Base-by-base conservation (phyloP, 73 alveolate genomes). In the Paramecium sonneborni region DNA sequence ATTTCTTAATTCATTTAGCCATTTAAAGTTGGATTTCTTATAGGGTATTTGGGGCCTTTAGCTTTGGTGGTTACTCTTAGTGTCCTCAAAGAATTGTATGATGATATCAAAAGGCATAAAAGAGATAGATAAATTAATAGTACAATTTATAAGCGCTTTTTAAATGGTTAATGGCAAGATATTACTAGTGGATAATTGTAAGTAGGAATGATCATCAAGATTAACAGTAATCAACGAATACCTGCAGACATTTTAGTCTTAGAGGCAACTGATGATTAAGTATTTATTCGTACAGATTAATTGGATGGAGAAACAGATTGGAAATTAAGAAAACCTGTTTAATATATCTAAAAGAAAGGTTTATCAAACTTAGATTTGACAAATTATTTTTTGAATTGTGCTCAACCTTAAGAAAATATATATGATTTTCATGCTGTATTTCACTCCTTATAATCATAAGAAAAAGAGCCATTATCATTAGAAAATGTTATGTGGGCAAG, bases 301-400 rank as follows among this genome's bases (percentile, higher is more conserved):
- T 93, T 98, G 44, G 99, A 98, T 95, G 99, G 99, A 10, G 99
- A 98, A 91, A 98, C 99, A 2, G 99, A 98, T 87, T 98, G 99
- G 99, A 98, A 98, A 91, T 92, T 96, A 20, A 85, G 99, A 23
- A 97, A 96, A 32, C 93, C 87, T 56, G 56, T 67, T 35, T 21
- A 58, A 88, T 69, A 9, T 70, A 68, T 43, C 67, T 79, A 86
- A 74, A 67, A 82, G 57, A n/a, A 86, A 91, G 24, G 82, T 70
- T 34, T 93, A 91, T 18, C 12, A 86, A 62, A 41, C 84, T 20
- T 62, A 48, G 85, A 26, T 92, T 93, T 15, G 18, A 4, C 69
- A 14, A 30, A n/a, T 5, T 12, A n/a, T 57, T 2, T 24, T 30
- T 5, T 69, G 55, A 4, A 57, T 15, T 69, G 90, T 88, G 88